Conservation (phyloP, 108 stramenopile genomes). For the Skeletonema potamos region DNA sequence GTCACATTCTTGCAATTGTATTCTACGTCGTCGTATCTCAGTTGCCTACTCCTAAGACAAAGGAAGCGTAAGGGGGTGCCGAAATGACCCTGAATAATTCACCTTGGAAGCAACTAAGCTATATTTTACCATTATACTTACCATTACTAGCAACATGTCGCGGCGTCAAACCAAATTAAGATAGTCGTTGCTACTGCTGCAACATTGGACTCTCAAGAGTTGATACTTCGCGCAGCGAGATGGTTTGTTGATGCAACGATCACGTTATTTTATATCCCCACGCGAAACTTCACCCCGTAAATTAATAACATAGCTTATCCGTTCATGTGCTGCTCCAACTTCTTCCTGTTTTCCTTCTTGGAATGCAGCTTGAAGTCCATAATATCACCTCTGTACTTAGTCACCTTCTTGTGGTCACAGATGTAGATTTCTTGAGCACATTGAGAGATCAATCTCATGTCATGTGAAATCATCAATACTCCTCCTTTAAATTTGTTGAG, state of each 20-base stretch:
- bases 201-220: too few relatives aligned
- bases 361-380: conserved; percentile 92
- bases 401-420: conserved; percentile 91
- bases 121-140: background rate
- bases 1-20: conserved; percentile 67
- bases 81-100: background rate
- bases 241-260: too few relatives aligned
- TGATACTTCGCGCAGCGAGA: too few relatives aligned
- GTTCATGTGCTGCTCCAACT: conserved; percentile 88
- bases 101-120: background rate
- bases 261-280: background rate
- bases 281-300: background rate
- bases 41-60: conserved; percentile 64
- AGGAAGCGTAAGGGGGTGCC: conserved; percentile 35
- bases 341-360: conserved; percentile 84
- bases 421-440: conserved; percentile 97
- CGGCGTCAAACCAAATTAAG: too few relatives aligned
- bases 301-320: conserved; percentile 58
- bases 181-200: too few relatives aligned
- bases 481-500: conserved; percentile 98
- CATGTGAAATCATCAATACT: conserved; percentile 98
- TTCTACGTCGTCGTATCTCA: conserved; percentile 62
- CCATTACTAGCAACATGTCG: background rate
- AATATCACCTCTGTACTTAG: conserved; percentile 89
- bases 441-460: conserved; percentile 98